These are phyloP conservation scores for Drosera spatulata DNA, from an alignment of 179 eudicot species.

Conservation along the genomic window DNA sequence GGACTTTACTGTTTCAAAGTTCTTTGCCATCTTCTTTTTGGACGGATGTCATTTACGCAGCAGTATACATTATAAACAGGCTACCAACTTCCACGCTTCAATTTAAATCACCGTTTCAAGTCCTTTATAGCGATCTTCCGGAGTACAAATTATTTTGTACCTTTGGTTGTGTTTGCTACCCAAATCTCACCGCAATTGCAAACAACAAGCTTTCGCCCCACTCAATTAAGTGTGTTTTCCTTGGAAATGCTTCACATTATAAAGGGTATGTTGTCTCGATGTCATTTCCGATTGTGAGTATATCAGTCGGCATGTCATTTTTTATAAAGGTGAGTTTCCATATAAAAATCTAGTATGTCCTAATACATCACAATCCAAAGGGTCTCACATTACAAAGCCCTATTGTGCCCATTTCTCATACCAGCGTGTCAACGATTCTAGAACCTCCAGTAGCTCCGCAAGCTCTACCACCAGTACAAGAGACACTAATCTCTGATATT, in stretches of 20 bases:
- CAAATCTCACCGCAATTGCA: conserved; percentile 1
- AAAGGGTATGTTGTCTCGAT: conserved; percentile 12
- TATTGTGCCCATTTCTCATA: too few relatives aligned
- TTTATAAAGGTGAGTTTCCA: conserved; percentile 11
- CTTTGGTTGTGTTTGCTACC: conserved; percentile 8
- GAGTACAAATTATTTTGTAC: conserved; percentile 1
- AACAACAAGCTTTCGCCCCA: neutral
- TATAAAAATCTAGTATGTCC: too few relatives aligned
- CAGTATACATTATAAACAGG: conserved; percentile 10
- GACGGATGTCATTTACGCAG: conserved; percentile 3
- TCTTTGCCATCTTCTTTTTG: conserved; percentile 7
- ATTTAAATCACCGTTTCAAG: conserved; percentile 1
- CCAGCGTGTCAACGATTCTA: too few relatives aligned
- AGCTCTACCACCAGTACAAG: too few relatives aligned
- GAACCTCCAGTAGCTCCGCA: too few relatives aligned
- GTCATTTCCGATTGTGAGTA: neutral
- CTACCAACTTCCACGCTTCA: neutral
- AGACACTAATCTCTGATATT: too few relatives aligned
- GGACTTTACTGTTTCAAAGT: conserved; percentile 5
- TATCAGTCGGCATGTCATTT: conserved; percentile 8
- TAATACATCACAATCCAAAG: too few relatives aligned
- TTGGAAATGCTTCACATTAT: conserved; percentile 5
- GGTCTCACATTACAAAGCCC: too few relatives aligned
- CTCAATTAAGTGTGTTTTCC: conserved; percentile 11
- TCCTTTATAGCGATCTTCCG: conserved; percentile 1